Conservation (phyloP, 1,284 basidiomycete species). For the Pascua sp. region DNA sequence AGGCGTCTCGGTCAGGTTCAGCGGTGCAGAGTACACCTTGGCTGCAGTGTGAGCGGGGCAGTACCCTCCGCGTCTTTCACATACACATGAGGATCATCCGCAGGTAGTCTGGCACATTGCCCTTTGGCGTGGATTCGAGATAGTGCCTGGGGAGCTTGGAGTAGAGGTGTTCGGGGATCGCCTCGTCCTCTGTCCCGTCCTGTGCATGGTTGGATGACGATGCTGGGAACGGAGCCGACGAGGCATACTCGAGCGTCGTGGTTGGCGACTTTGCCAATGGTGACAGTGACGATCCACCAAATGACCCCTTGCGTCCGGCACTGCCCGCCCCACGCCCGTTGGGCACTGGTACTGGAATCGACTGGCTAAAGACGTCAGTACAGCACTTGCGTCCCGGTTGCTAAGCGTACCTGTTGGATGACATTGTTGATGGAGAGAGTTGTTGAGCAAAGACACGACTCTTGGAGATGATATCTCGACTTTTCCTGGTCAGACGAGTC, state of each 20-base stretch:
- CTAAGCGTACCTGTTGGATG: no score
- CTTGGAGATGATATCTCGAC: no score
- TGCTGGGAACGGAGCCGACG: conserved; percentile 42
- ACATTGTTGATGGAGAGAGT: no score
- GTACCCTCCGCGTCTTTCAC: conserved; percentile 6
- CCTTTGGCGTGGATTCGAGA: conserved; percentile 29
- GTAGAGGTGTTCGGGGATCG: conserved; percentile 48
- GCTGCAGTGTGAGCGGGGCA: conserved; percentile 44
- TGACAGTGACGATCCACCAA: background rate
- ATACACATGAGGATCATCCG: conserved; percentile 76
- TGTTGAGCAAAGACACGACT: no score
- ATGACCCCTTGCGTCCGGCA: no score
- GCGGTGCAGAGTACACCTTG: conserved; percentile 75
- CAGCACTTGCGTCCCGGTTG: no score
- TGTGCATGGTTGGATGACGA: conserved; percentile 30
- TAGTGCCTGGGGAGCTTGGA: conserved; percentile 43
- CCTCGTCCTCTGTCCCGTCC: conserved; percentile 35
- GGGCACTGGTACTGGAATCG: no score
- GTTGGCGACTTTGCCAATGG: conserved; percentile 11
- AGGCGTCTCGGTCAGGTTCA: conserved; percentile 84
- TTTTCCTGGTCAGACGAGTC: no score
- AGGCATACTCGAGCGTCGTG: conserved; percentile 47
- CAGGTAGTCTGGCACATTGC: conserved; percentile 79
- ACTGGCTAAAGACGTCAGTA: no score
- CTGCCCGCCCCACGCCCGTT: no score